Evolutionary conservation across 2,329 filamentous ascomycete species (phyloP).

Genomic region (Shiraia sp.): DNA sequence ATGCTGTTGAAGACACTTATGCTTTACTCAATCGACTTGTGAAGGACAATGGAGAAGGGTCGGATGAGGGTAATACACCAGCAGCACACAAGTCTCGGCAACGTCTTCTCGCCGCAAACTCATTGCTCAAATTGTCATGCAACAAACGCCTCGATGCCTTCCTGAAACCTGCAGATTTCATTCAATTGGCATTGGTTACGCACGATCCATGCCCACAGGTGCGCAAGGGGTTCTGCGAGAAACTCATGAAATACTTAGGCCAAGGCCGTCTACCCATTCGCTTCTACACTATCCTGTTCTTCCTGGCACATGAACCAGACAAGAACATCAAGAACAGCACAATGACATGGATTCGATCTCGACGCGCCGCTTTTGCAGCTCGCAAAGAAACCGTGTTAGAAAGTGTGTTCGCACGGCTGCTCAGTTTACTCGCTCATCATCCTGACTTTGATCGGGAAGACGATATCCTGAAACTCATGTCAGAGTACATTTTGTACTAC

Average conservation of each 20-base stretch:
- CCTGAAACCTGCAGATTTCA: conserved; percentile 74
- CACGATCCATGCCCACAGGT: conserved; percentile 78
- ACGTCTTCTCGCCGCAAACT: conserved; percentile 77
- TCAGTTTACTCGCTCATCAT: conserved; percentile 90
- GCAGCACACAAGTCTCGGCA: conserved; percentile 78
- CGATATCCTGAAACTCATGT: conserved; percentile 76
- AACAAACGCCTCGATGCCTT: conserved; percentile 75
- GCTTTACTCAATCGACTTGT: conserved; percentile 79
- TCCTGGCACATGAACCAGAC: conserved; percentile 88
- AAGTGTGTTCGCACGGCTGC: conserved; percentile 75
- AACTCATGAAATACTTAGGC: conserved; percentile 88
- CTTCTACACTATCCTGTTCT: conserved; percentile 88
- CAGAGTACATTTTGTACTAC: conserved; percentile 89
- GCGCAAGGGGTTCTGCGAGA: conserved; percentile 76
- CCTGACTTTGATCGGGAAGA: conserved; percentile 73
- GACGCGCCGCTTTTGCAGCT: conserved; percentile 67
- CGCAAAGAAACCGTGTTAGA: conserved; percentile 69
- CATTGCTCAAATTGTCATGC: conserved; percentile 80
- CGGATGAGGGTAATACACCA: conserved; percentile 72
- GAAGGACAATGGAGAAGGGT: conserved; percentile 75
- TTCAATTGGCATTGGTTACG: conserved; percentile 76
- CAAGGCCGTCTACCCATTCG: conserved; percentile 69
- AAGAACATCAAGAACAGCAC: conserved; percentile 72
- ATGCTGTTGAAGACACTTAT: conserved; percentile 69
- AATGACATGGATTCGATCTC: conserved; percentile 86